These are phyloP conservation scores for Xylaria sp. DNA, from an alignment of 2,329 filamentous ascomycete species.

Conservation along the genomic window DNA sequence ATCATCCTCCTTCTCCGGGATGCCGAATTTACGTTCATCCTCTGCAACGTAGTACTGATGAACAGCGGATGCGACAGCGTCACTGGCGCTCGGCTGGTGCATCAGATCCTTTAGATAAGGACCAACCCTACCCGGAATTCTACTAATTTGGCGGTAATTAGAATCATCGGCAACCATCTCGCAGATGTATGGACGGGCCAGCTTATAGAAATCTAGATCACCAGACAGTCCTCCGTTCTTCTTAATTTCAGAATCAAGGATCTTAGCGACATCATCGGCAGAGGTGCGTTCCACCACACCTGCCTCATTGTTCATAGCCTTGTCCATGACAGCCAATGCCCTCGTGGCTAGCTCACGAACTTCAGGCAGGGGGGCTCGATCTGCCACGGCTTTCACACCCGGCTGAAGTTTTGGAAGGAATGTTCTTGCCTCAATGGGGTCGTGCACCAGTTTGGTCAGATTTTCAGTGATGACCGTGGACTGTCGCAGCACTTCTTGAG, in stretches of 20 bases:
- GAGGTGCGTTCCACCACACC: slow-evolving; percentile 73
- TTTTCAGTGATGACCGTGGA: slow-evolving; percentile 98
- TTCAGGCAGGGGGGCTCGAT: slow-evolving; percentile 91
- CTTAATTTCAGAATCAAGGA: slow-evolving; percentile 81
- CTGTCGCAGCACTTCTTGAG: slow-evolving; percentile 93
- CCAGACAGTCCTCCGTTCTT: slow-evolving; percentile 70
- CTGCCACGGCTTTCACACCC: slow-evolving; percentile 87
- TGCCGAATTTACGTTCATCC: slow-evolving; percentile 86
- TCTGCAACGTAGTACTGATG: slow-evolving; percentile 82
- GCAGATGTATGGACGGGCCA: slow-evolving; percentile 78
- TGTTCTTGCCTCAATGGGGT: slow-evolving; percentile 89
- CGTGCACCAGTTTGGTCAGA: slow-evolving; percentile 96
- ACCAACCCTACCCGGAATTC: slow-evolving; percentile 73
- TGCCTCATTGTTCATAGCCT: slow-evolving; percentile 84
- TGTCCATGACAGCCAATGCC: slow-evolving; percentile 86
- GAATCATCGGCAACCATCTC: slow-evolving; percentile 89
- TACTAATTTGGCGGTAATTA: slow-evolving; percentile 80
- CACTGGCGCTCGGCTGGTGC: slow-evolving; percentile 66
- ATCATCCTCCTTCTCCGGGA: slow-evolving; percentile 86
- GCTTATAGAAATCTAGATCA: slow-evolving; percentile 72
- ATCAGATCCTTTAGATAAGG: slow-evolving; percentile 82
- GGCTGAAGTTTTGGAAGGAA: slow-evolving; percentile 96
- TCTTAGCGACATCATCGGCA: slow-evolving; percentile 76
- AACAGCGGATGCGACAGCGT: slow-evolving; percentile 76
- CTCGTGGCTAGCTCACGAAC: slow-evolving; percentile 89